Conservation (phyloP, 2,329 filamentous ascomycete genomes). For the Calonectria fujianensis region DNA sequence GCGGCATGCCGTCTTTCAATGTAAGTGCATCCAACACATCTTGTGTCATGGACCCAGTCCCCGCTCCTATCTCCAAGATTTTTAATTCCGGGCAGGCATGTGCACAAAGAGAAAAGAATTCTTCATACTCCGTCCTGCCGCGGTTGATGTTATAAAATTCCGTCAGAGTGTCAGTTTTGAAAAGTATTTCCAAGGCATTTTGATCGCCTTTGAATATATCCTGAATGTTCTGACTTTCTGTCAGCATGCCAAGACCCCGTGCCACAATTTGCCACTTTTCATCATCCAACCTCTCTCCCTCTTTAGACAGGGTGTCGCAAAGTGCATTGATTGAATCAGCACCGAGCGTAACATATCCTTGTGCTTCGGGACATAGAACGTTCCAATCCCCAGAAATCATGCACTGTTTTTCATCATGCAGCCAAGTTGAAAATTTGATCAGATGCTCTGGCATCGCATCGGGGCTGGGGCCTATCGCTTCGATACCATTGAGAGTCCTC, state of each 20-base stretch:
- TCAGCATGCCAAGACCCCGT: slow-evolving; percentile 13
- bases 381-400: not conserved
- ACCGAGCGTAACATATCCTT: not conserved
- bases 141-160: not conserved
- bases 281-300: not conserved
- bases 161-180: slow-evolving; percentile 6
- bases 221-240: slow-evolving; percentile 28
- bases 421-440: not conserved
- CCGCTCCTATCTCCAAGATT: slow-evolving; percentile 56
- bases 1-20: slow-evolving; percentile 15
- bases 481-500: not conserved
- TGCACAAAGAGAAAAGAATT: slow-evolving; percentile 27
- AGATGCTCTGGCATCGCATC: not conserved
- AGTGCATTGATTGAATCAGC: not conserved
- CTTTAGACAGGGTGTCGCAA: not conserved
- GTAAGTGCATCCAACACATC: slow-evolving; percentile 49
- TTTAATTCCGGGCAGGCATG: slow-evolving; percentile 46
- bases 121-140: slow-evolving; percentile 8
- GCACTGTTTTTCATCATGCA: not conserved
- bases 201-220: slow-evolving; percentile 30
- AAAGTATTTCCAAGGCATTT: slow-evolving; percentile 35
- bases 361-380: not conserved
- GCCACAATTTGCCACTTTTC: not conserved
- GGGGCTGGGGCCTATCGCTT: not conserved
- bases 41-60: slow-evolving; percentile 59